phyloP scores from a whole-genome alignment of 1,284 basidiomycete genomes.

The Cryptococcus sp. region DNA sequence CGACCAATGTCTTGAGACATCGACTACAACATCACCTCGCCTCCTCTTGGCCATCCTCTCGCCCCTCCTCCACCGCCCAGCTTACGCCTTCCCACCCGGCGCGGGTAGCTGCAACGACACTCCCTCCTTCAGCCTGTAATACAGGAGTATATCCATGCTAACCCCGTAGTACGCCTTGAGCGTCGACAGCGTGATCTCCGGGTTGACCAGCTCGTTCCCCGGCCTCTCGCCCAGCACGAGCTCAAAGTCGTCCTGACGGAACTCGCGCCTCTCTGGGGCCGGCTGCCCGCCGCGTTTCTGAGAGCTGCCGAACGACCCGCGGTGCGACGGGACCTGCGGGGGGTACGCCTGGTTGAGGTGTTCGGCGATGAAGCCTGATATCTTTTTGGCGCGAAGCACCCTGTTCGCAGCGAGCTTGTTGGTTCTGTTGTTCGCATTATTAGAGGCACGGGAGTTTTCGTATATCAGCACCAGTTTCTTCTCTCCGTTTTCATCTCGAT shows the following conservation, averaged over 20 bases:
- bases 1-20: neutral
- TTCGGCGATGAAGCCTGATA: conserved; percentile 78
- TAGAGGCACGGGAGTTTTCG: no score
- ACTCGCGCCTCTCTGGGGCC: neutral
- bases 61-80: neutral
- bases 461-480: conserved; percentile 38
- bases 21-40: neutral
- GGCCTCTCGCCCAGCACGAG: conserved; percentile 71
- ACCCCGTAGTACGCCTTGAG: conserved; percentile 83
- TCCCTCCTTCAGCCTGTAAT: conserved; percentile 63
- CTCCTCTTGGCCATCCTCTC: neutral
- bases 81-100: neutral
- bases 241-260: conserved; percentile 72
- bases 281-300: neutral
- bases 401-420: conserved; percentile 83
- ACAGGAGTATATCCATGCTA: conserved; percentile 75
- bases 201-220: conserved; percentile 60
- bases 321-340: neutral
- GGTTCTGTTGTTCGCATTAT: conserved; percentile 53
- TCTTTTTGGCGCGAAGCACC: conserved; percentile 78
- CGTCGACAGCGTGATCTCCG: conserved; percentile 82
- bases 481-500: neutral
- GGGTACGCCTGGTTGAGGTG: conserved; percentile 63
- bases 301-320: neutral
- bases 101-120: conserved; percentile 5